Evolutionary conservation across 768 basidiomycete genomes (phyloP), one percentile per base, ranked within the genome.

Genomic region (Pisolithus marmoratus): DNA sequence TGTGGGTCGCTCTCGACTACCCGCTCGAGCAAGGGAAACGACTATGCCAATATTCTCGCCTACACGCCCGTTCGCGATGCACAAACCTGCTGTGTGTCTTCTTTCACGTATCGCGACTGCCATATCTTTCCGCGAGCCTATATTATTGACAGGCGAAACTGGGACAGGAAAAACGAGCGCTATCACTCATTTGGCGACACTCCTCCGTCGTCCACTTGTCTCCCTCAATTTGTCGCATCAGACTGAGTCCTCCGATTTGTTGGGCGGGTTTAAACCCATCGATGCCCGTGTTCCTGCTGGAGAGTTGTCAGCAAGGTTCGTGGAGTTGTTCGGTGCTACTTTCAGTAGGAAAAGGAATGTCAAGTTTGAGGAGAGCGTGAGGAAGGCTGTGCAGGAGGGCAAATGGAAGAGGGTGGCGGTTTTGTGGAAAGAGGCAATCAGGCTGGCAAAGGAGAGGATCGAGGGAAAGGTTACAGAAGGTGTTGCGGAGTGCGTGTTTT

Each of bases 121-220:
- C 0, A 74, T 93, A 43, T 75, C 84, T 0, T 73, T 87, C 43
- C 70, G 70, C 14, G 96, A 99, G 63, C 93, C 96, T 5, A 74
- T 94, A 5, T 78, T 99, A 8, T 78, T 99, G 23, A 93, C 94
- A 0, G 96, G 96, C 43, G 96, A 99, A 73, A 99, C 96, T 2
- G 96, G 96, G n/a, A 99, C 96, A 1, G 96, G 96, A 14, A 99
- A 99, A 70, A 99, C 96, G 0, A 94, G 94, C 48, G 80, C 84
- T 19, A 81, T 99, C 15, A 89, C 93, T 3, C 84, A 96, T 60
- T 76, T 98, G 27, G 87, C 96, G 11, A 77, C 84, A 2, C 68
- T 89, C n/a, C 77, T 96, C 26, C 78, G 77, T 7, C 80, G 82
- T 11, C 83, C 85, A 0, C 78, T 99, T 31, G 79, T 92, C 50